Base-by-base conservation (phyloP, 2,329 filamentous ascomycete genomes). In the Trichoderma sp. region DNA sequence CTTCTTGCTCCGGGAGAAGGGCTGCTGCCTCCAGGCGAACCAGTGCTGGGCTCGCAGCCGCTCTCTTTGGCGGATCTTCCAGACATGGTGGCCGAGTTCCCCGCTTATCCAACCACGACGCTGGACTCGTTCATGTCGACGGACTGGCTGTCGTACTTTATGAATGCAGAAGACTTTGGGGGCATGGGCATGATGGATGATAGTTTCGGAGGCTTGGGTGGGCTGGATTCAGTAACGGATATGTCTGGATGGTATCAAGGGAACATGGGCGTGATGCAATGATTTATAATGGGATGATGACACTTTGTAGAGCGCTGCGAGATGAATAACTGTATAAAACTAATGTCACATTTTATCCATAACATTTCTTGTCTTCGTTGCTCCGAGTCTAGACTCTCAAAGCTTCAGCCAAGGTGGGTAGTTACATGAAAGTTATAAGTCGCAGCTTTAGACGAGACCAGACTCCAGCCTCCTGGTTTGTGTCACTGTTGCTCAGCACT, bases 121-220 rank as follows among this genome's bases (percentile, higher is more conserved):
- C 21, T 67, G 21, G 65, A 67, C 28, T 67, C 65, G 13, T 67
- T 67, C 18, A 43, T 67, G 65, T 21, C 65, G 24, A 67, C 43
- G 11, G 65, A 67, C 28, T 67, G 65, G 65, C 46, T 67, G 46
- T 67, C 65, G 7, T 67, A 59, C 21, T 67, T 67, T 21, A 67
- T 67, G 65, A 67, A 59, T 54, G 51, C 65, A 1, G 65, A 59
- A 16, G 65, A 67, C 30, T 67, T 59, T 59, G 65, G 65, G 5
- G 52, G 32, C 55, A 67, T 59, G 54, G 52, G 52, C 5, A 37
- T 67, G 65, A 56, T 67, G 65, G 65, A 67, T 21, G 39, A 39
- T 13, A 52, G 28, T 2, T 39, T 67, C 30, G 65, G 65, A 4
- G 37, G 16, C 4, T 52, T 67, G 21, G 56, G 39, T 5, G 52